Conservation (phyloP, 768 basidiomycete species). For the Boletus speciosus region DNA sequence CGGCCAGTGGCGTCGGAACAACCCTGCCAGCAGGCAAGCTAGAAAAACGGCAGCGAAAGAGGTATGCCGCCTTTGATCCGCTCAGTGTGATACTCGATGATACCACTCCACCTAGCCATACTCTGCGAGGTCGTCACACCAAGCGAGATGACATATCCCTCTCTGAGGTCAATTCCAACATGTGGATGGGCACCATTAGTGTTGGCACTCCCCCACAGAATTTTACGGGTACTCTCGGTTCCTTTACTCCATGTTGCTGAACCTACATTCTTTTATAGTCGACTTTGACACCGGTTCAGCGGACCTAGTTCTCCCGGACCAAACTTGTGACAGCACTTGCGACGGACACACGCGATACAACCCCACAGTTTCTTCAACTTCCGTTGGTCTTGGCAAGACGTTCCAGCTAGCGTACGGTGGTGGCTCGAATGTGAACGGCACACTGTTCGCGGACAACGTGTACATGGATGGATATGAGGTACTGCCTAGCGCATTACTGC, state of each 20-base stretch:
- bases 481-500: constrained; percentile 14
- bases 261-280: constrained; percentile 28
- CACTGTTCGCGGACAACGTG: constrained; percentile 43
- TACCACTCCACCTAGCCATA: neutral
- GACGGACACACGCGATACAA: constrained; percentile 31
- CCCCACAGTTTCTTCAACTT: constrained; percentile 29
- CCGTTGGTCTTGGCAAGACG: constrained; percentile 20
- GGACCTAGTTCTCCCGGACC: constrained; percentile 43
- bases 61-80: neutral
- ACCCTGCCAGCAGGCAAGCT: neutral
- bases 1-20: neutral
- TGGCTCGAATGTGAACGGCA: constrained; percentile 38
- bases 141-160: constrained; percentile 34
- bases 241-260: neutral
- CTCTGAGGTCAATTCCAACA: constrained; percentile 33
- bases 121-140: constrained; percentile 2
- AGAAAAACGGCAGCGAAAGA: constrained; percentile 8
- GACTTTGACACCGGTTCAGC: constrained; percentile 54
- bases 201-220: constrained; percentile 46
- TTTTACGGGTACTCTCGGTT: constrained; percentile 36
- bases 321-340: constrained; percentile 30
- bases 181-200: constrained; percentile 46
- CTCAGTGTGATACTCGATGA: neutral
- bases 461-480: constrained; percentile 36
- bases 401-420: constrained; percentile 38